Evolutionary conservation across 1,284 basidiomycete species (phyloP), one percentile per base, ranked within the genome.

Genomic region (Cronartium ribicola): DNA sequence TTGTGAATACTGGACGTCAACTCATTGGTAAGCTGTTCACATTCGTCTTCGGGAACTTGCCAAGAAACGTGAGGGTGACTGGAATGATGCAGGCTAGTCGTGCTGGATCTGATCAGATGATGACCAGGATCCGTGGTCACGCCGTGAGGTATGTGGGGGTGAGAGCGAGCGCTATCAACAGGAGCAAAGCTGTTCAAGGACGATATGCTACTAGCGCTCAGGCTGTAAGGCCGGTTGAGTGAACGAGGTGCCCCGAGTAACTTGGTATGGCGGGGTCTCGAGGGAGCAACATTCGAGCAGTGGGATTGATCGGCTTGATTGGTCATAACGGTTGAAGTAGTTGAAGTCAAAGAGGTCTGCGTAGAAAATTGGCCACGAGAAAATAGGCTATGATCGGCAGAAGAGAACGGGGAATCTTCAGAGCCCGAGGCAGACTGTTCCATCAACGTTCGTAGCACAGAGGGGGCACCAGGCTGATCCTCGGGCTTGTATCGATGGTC

Each of bases 121-220:
- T 57, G 51, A 8, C 51, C n/a, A 5, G 51, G 3, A n/a, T 43
- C 55, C 40, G 62, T 41, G 22, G 37, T 61, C 17, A n/a, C 61
- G 13, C 29, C 13, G 22, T 29, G 57, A 41, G 29, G 29, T 7
- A 11, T 41, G 22, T 51, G 37, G 10, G 62, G 69, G 41, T 41
- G 69, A 59, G n/a, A 55, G 39, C 29, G 20, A 39, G 64, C 62
- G 22, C 62, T 48, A n/a, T 51, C 63, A 48, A 48, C 48, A 20
- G 46, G 48, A 20, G 46, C 37, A 39, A 62, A 39, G 44, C 69
- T 72, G 37, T 62, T 48, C 10, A 65, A 11, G 20, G 69, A 72
- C 14, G 69, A 72, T 40, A 64, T 57, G 65, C 69, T 72, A 46
- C 46, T 64, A 66, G 69, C 69, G 40, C 69, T 72, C 13, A 72